These are phyloP conservation scores for Mortierella claussenii DNA, from an alignment of 192 early-diverging fungal species.

Conservation along the genomic window DNA sequence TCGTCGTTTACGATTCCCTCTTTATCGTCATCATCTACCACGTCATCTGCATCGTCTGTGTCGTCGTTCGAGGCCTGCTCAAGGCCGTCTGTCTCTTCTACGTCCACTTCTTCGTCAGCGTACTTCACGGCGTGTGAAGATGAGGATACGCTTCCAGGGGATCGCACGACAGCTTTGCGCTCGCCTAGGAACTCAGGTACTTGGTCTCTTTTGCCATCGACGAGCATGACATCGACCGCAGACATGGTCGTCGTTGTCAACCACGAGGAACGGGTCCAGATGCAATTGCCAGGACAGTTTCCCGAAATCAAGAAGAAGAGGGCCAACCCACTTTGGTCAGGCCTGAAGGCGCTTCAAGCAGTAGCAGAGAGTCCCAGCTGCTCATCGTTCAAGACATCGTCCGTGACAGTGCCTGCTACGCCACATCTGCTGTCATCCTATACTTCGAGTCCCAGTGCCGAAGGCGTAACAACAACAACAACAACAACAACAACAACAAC, in stretches of 20 bases:
- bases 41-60: constrained; percentile 36
- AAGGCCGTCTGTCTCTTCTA: constrained; percentile 11
- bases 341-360: constrained; percentile 15
- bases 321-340: constrained; percentile 15
- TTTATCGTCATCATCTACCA: constrained; percentile 17
- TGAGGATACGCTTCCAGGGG: constrained; percentile 12
- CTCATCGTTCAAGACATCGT: no score
- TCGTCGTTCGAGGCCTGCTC: constrained; percentile 32
- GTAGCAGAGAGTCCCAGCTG: constrained; percentile 9
- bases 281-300: background rate
- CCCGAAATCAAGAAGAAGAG: constrained; percentile 8
- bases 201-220: constrained; percentile 10
- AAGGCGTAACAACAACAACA: background rate
- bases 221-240: background rate
- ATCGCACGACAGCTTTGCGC: background rate
- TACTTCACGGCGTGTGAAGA: constrained; percentile 27
- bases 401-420: no score
- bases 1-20: constrained; percentile 36
- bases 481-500: background rate
- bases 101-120: constrained; percentile 2
- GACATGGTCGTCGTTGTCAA: background rate
- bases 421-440: no score
- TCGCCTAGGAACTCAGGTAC: constrained; percentile 43
- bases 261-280: background rate
- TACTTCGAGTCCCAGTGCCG: no score